A percentile compares a stretch with the other conserved stretches of the same genome.
Conservation (phyloP, 2,329 filamentous ascomycete species). For the Bipolaris oryzae region DNA sequence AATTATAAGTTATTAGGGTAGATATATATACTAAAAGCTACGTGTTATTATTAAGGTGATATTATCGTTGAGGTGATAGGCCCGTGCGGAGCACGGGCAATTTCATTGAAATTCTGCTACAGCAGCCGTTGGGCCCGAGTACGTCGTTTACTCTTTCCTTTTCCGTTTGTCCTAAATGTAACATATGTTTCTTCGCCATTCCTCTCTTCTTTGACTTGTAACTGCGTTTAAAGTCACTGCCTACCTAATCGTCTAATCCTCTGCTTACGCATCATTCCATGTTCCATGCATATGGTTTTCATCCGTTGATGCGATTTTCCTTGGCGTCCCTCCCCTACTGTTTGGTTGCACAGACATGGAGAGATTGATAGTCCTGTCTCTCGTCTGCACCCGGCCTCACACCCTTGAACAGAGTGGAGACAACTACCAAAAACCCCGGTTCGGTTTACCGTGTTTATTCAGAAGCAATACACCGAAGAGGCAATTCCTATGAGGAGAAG, state of each 20-base stretch:
- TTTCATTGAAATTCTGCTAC: too few relatives aligned
- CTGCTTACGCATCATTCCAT: neutral
- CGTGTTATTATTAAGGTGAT: too few relatives aligned
- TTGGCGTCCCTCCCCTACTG: neutral
- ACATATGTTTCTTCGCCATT: conserved; percentile 10
- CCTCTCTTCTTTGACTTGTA: neutral
- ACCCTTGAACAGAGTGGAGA: neutral
- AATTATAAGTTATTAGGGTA: too few relatives aligned
- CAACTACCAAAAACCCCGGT: neutral
- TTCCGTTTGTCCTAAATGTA: conserved; percentile 15
- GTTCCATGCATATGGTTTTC: neutral
- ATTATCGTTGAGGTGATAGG: too few relatives aligned
- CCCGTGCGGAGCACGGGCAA: too few relatives aligned
- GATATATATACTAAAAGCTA: too few relatives aligned
- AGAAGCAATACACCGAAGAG: neutral
- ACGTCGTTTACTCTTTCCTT: neutral
- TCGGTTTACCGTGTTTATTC: neutral
- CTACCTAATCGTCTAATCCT: neutral
- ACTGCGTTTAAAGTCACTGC: neutral
- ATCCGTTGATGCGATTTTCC: neutral
- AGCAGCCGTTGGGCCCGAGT: too few relatives aligned
- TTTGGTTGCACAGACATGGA: conserved; percentile 5
- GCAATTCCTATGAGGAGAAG: conserved; percentile 3
- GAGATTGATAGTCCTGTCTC: neutral
- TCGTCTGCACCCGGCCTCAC: conserved; percentile 2